These are phyloP conservation scores for Sporothrix euskadiensis DNA, from an alignment of 2,329 filamentous ascomycete species.

Conservation along the genomic window DNA sequence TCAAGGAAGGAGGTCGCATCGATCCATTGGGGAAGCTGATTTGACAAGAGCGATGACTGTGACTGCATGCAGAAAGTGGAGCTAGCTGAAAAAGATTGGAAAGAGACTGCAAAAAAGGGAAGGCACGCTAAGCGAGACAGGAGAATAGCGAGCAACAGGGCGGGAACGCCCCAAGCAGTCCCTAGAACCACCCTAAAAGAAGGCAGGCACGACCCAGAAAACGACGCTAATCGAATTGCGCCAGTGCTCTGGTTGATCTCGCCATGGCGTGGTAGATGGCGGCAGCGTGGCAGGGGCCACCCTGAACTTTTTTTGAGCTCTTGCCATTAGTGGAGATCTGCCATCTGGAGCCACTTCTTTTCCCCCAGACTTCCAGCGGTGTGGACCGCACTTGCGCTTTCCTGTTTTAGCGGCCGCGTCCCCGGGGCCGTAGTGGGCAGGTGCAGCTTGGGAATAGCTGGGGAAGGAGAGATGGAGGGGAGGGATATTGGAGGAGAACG, in stretches of 20 bases:
- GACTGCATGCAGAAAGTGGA: background rate
- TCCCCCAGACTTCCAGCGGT: constrained; percentile 13
- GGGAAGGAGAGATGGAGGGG: background rate
- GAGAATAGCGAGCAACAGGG: background rate
- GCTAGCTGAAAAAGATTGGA: background rate
- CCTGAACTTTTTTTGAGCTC: no score
- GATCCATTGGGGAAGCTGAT: constrained; percentile 14
- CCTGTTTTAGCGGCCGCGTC: constrained; percentile 14
- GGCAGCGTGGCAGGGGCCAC: background rate
- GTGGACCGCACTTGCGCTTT: constrained; percentile 8
- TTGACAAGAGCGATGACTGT: constrained; percentile 12
- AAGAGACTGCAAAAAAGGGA: background rate
- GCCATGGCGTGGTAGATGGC: constrained; percentile 21
- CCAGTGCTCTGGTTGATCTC: constrained; percentile 27
- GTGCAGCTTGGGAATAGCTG: background rate
- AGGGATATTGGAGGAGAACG: no score
- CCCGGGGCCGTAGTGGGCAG: background rate
- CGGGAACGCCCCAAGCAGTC: background rate
- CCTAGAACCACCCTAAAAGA: background rate
- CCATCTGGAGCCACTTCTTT: background rate
- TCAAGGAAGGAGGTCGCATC: background rate
- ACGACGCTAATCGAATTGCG: constrained; percentile 4
- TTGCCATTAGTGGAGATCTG: constrained; percentile 11
- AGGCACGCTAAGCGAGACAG: background rate
- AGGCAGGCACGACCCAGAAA: constrained; percentile 1